A percentile compares a stretch with the other conserved stretches of the same genome.
phyloP scores from a whole-genome alignment of 495 filamentous ascomycete species.

The Cercophora sp. region DNA sequence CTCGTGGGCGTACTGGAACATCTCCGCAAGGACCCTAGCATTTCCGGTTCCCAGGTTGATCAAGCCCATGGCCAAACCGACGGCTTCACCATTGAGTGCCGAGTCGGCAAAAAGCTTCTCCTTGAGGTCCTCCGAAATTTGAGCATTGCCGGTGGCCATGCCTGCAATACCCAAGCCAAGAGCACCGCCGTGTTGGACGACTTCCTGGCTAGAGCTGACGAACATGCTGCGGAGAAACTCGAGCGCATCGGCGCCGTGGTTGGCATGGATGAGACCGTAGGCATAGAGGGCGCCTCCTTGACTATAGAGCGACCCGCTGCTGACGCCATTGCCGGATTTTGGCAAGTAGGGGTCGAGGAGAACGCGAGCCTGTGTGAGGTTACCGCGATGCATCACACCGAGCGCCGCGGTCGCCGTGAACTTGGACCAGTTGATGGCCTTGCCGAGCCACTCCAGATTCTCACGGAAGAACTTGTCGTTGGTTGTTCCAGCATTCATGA shows the following conservation, averaged over 20 bases:
- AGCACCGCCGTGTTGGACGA: slow-evolving; percentile 95
- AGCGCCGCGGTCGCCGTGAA: slow-evolving; percentile 97
- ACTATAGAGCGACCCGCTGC: slow-evolving; percentile 81
- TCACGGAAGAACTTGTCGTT: slow-evolving; percentile 97
- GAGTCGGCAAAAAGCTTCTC: slow-evolving; percentile 85
- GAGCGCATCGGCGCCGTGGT: slow-evolving; percentile 90
- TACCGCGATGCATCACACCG: slow-evolving; percentile 94
- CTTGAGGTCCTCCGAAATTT: slow-evolving; percentile 88
- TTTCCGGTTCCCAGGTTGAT: slow-evolving; percentile 97
- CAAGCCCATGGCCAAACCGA: slow-evolving; percentile 90
- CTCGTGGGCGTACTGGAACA: slow-evolving; percentile 97
- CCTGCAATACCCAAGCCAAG: slow-evolving; percentile 93
- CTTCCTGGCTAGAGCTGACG: slow-evolving; percentile 81
- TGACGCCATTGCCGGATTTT: slow-evolving; percentile 60
- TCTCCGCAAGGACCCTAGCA: slow-evolving; percentile 81
- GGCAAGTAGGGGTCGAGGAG: slow-evolving; percentile 94
- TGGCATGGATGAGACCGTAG: slow-evolving; percentile 93
- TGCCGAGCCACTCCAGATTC: slow-evolving; percentile 96
- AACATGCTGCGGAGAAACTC: slow-evolving; percentile 87
- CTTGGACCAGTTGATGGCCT: slow-evolving; percentile 99
- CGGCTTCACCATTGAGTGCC: slow-evolving; percentile 93
- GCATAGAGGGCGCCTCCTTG: slow-evolving; percentile 95
- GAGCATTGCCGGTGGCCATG: slow-evolving; percentile 89
- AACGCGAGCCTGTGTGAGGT: slow-evolving; percentile 87
- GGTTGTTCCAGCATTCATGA: slow-evolving; percentile 99